These are phyloP conservation scores for Botrytis sinoallii DNA, from an alignment of 2,329 filamentous ascomycete species.

Conservation along the genomic window DNA sequence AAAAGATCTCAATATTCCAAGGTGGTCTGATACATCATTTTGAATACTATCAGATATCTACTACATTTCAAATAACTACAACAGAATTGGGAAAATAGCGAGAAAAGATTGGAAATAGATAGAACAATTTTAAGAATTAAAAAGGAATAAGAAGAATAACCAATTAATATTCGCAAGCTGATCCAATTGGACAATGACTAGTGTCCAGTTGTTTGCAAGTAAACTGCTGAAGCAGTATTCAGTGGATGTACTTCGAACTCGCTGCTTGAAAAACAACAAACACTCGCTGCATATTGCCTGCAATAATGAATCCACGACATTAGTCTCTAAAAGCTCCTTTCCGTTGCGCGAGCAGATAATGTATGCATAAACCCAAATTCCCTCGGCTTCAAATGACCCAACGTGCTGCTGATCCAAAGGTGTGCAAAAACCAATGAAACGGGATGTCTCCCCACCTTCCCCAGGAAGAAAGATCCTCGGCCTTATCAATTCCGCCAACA, in stretches of 20 bases:
- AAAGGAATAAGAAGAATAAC: not conserved
- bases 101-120: not conserved
- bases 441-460: not conserved
- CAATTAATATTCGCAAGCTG: not conserved
- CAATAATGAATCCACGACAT: not conserved
- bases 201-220: not conserved
- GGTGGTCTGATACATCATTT: not conserved
- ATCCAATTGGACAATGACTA: not conserved
- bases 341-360: not conserved
- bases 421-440: no score
- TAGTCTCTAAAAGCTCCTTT: no score
- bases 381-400: not conserved
- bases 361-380: no score
- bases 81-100: not conserved
- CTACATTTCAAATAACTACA: not conserved
- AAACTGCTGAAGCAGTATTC: not conserved
- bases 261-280: not conserved
- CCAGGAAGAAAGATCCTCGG: no score
- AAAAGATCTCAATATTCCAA: not conserved
- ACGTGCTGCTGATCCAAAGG: not conserved
- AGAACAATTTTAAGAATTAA: not conserved
- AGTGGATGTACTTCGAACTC: not conserved
- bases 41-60: not conserved
- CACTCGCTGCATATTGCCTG: not conserved
- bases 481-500: not conserved